Evolutionary conservation across 148 eudicot genomes (phyloP).

Genomic region (Selenicereus undatus): DNA sequence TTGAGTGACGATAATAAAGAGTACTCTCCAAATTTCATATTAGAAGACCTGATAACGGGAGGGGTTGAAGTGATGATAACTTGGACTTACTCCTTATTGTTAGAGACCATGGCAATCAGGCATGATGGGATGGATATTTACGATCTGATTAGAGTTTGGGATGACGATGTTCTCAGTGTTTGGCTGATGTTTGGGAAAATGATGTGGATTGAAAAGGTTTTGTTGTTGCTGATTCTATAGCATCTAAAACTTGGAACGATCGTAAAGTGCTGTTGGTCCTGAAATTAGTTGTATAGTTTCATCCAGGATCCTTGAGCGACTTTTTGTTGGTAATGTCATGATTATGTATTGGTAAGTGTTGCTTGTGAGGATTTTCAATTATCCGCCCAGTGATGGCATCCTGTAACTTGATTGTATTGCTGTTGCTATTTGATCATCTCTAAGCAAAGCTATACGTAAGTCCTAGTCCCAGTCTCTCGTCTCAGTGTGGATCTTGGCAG

Average conservation of each 20-base stretch:
- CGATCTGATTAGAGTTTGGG: neutral
- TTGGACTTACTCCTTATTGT: neutral
- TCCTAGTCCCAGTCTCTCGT: neutral
- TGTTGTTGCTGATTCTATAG: neutral
- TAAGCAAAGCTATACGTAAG: neutral
- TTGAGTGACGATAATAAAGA: neutral
- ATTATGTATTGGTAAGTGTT: neutral
- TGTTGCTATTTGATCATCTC: neutral
- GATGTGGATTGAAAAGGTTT: neutral
- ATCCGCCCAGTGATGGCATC: neutral
- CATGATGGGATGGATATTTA: neutral
- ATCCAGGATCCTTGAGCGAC: neutral
- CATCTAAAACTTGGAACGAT: neutral
- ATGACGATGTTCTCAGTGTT: neutral
- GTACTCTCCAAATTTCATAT: neutral
- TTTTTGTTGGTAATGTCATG: neutral
- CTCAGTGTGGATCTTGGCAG: neutral
- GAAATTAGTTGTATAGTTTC: neutral
- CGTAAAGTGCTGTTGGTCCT: neutral
- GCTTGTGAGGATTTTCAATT: neutral
- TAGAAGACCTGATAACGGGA: neutral
- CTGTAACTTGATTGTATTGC: neutral
- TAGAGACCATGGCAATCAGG: neutral
- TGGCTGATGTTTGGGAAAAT: neutral
- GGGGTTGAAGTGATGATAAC: neutral